Evolutionary conservation across 176 grass and related monocot genomes (phyloP).

Genomic region (Avena sativa): DNA sequence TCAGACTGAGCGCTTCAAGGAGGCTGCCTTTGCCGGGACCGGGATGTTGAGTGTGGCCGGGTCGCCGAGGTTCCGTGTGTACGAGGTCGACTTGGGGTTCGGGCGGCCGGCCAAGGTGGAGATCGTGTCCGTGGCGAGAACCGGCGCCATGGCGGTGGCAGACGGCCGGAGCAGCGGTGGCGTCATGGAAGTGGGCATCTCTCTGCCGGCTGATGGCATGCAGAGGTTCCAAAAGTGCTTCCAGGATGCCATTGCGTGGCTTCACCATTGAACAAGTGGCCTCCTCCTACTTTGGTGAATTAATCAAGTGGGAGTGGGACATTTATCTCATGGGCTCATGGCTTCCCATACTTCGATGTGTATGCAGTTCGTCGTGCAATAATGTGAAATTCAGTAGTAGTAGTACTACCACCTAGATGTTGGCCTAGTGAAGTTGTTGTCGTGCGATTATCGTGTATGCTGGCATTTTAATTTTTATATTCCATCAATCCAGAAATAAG

Average conservation of each 20-base stretch:
- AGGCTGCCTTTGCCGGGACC: not conserved
- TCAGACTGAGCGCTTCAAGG: not conserved
- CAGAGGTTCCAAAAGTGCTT: constrained; percentile 47
- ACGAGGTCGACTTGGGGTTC: constrained; percentile 63
- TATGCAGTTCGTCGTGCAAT: not conserved
- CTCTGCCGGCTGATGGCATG: constrained; percentile 49
- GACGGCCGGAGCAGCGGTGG: constrained; percentile 35
- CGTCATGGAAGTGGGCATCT: constrained; percentile 62
- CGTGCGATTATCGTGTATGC: not conserved
- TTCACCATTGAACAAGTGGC: not conserved
- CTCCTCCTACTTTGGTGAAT: not conserved
- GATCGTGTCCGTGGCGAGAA: constrained; percentile 45
- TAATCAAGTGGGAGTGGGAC: not conserved
- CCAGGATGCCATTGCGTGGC: constrained; percentile 3
- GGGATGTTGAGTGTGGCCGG: constrained; percentile 30
- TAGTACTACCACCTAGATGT: not conserved
- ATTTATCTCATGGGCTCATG: not conserved
- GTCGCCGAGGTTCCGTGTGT: constrained; percentile 59
- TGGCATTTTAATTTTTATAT: no score
- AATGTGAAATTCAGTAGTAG: not conserved
- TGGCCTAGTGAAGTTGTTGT: not conserved
- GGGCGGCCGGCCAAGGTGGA: constrained; percentile 61
- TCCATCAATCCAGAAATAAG: no score
- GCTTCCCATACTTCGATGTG: not conserved
- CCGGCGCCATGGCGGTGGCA: constrained; percentile 48